A percentile compares a stretch with the other conserved stretches of the same genome.
phyloP scores from a whole-genome alignment of 139 green algal genomes.

The Tetradesmus obliquus region DNA sequence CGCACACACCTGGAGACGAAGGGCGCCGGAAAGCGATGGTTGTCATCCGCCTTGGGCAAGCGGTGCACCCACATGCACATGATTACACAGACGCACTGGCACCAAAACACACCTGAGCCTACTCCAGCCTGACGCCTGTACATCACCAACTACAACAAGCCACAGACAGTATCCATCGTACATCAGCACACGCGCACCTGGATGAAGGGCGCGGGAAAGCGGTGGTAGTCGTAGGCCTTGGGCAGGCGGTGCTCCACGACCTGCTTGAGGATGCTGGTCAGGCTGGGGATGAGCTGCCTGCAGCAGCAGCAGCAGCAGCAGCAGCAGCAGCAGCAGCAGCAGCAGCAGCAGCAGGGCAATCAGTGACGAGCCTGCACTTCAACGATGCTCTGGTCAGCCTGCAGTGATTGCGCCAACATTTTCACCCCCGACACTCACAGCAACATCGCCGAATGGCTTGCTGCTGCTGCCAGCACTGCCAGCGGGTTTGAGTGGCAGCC shows the following conservation, averaged over 20 bases:
- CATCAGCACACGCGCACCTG: conserved; percentile 72
- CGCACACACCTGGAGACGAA: conserved; percentile 76
- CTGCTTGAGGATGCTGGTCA: conserved; percentile 98
- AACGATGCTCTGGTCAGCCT: background rate
- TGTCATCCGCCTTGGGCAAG: conserved; percentile 93
- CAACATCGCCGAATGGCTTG: too few species aligned
- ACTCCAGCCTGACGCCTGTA: too few species aligned
- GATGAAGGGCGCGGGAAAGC: conserved; percentile 96
- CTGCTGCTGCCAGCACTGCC: too few species aligned
- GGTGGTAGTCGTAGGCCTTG: conserved; percentile 96
- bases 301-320: background rate
- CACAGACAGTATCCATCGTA: too few species aligned
- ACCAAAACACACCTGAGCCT: too few species aligned
- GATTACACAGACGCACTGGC: too few species aligned
- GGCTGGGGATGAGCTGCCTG: conserved; percentile 91
- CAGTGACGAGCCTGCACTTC: background rate
- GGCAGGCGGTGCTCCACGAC: conserved; percentile 90
- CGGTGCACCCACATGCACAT: conserved; percentile 84
- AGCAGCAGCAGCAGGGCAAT: too few species aligned
- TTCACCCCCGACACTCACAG: too few species aligned
- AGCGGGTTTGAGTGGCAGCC: too few species aligned
- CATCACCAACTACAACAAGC: too few species aligned
- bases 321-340: background rate
- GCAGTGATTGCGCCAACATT: background rate
- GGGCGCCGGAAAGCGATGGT: conserved; percentile 93